A percentile compares a stretch with the other conserved stretches of the same genome.
Conservation (phyloP, 1,139 yeast genomes). For the Blastobotrys raffinosifermentans region DNA sequence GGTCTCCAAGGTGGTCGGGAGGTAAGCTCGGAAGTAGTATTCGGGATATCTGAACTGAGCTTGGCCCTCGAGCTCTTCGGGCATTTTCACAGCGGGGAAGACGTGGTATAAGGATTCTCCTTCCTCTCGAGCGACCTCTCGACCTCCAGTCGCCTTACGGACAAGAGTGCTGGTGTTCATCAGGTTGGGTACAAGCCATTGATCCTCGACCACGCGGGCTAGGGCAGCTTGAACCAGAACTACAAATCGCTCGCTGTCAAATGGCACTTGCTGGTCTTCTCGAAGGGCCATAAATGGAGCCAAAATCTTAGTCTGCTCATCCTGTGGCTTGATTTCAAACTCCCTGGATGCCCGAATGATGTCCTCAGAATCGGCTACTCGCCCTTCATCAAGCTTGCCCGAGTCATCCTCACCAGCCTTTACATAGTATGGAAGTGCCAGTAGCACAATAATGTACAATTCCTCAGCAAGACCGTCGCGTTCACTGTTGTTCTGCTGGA, state of each 20-base stretch:
- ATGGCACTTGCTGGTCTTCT: slow-evolving; percentile 38
- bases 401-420: slow-evolving; percentile 15
- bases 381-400: slow-evolving; percentile 8
- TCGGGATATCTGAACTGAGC: slow-evolving; percentile 5
- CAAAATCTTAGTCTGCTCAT: slow-evolving; percentile 23
- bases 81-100: slow-evolving; percentile 35
- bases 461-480: slow-evolving; percentile 55
- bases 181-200: slow-evolving; percentile 19
- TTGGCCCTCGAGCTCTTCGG: slow-evolving; percentile 19
- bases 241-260: slow-evolving; percentile 47
- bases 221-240: slow-evolving; percentile 49
- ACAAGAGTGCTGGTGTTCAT: slow-evolving; percentile 16
- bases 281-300: slow-evolving; percentile 39
- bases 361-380: slow-evolving; percentile 6
- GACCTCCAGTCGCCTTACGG: slow-evolving; percentile 9
- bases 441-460: slow-evolving; percentile 55
- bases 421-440: slow-evolving; percentile 62
- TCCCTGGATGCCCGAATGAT: slow-evolving; percentile 18
- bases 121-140: slow-evolving; percentile 3
- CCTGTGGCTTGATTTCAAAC: slow-evolving; percentile 15
- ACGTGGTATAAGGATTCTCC: slow-evolving; percentile 27
- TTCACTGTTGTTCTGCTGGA: slow-evolving; percentile 37
- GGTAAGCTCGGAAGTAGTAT: slow-evolving; percentile 59
- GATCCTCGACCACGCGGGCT: slow-evolving; percentile 17
- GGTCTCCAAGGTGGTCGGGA: slow-evolving; percentile 55